phyloP scores from a whole-genome alignment of 768 basidiomycete species.

The Suillus weaverae region DNA sequence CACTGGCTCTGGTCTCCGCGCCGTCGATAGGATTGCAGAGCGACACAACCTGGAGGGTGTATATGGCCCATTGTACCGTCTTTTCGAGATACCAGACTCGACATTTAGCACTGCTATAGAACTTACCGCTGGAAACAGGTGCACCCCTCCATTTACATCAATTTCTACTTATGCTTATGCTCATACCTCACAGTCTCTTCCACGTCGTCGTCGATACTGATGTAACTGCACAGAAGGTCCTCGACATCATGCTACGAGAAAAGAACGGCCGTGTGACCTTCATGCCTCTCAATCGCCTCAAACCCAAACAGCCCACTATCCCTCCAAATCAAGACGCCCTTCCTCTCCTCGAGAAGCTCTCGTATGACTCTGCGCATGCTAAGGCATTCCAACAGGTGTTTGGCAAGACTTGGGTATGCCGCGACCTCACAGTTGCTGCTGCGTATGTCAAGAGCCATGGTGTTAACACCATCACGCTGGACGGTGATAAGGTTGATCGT shows the following conservation, averaged over 20 bases:
- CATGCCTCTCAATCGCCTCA: slow-evolving; percentile 95
- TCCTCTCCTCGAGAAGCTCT: slow-evolving; percentile 80
- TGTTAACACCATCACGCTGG: slow-evolving; percentile 95
- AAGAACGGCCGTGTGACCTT: slow-evolving; percentile 95
- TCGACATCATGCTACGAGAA: slow-evolving; percentile 92
- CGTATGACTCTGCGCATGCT: slow-evolving; percentile 64
- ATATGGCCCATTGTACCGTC: slow-evolving; percentile 90
- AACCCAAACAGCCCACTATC: slow-evolving; percentile 64
- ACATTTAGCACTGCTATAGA: slow-evolving; percentile 93
- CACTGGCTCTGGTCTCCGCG: slow-evolving; percentile 83
- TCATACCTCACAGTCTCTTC: slow-evolving; percentile 64
- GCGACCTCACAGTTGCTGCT: slow-evolving; percentile 87
- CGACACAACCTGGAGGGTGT: slow-evolving; percentile 77
- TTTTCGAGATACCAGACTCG: slow-evolving; percentile 86
- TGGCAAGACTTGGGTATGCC: slow-evolving; percentile 94
- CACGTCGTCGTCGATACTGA: slow-evolving; percentile 98
- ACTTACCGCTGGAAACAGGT: slow-evolving; percentile 95
- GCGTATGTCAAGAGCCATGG: slow-evolving; percentile 93
- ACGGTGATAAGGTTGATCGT: slow-evolving; percentile 96
- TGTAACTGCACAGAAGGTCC: slow-evolving; percentile 85
- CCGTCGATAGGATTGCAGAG: slow-evolving; percentile 83
- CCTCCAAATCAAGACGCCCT: slow-evolving; percentile 75
- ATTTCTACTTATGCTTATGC: slow-evolving; percentile 17
- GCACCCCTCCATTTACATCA: neutral
- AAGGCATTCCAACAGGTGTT: slow-evolving; percentile 97